Conservation (phyloP, 179 eudicot genomes). For the Pouteria campechiana region DNA sequence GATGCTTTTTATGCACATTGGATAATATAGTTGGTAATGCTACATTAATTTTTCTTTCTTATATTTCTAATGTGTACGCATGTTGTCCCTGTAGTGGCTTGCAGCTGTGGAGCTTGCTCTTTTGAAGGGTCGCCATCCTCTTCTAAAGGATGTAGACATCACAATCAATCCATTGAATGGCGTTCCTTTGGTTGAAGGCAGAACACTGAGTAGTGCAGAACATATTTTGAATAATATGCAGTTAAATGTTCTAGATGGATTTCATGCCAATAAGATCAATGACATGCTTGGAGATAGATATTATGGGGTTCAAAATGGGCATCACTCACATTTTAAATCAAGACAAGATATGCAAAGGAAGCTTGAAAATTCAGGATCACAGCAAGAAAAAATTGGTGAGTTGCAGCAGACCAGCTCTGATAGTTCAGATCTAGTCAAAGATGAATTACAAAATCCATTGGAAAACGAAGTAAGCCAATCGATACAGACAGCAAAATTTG, state of each 20-base stretch:
- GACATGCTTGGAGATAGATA: slow-evolving; percentile 18
- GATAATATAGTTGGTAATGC: no score
- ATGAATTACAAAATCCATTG: slow-evolving; percentile 11
- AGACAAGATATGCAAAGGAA: slow-evolving; percentile 12
- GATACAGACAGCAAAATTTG: slow-evolving; percentile 61
- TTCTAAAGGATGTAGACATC: slow-evolving; percentile 70
- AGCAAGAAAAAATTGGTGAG: slow-evolving; percentile 10
- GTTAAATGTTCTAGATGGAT: slow-evolving; percentile 17
- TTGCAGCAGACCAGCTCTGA: slow-evolving; percentile 12
- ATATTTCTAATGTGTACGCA: neutral
- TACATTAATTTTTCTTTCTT: neutral
- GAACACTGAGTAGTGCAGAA: slow-evolving; percentile 21
- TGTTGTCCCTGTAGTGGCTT: slow-evolving; percentile 70
- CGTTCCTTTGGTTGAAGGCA: slow-evolving; percentile 30
- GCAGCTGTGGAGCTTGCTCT: slow-evolving; percentile 93
- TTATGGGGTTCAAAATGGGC: slow-evolving; percentile 12
- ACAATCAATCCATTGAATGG: slow-evolving; percentile 70
- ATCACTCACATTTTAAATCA: slow-evolving; percentile 5
- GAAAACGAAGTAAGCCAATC: slow-evolving; percentile 55
- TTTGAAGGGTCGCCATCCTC: slow-evolving; percentile 95
- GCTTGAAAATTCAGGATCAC: slow-evolving; percentile 13
- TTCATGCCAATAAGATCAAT: slow-evolving; percentile 13
- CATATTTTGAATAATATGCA: slow-evolving; percentile 17
- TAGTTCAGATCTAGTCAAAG: slow-evolving; percentile 20
- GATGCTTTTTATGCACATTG: no score